phyloP scores from a whole-genome alignment of 2,329 filamentous ascomycete genomes.

The Colletotrichum tamarilloi region DNA sequence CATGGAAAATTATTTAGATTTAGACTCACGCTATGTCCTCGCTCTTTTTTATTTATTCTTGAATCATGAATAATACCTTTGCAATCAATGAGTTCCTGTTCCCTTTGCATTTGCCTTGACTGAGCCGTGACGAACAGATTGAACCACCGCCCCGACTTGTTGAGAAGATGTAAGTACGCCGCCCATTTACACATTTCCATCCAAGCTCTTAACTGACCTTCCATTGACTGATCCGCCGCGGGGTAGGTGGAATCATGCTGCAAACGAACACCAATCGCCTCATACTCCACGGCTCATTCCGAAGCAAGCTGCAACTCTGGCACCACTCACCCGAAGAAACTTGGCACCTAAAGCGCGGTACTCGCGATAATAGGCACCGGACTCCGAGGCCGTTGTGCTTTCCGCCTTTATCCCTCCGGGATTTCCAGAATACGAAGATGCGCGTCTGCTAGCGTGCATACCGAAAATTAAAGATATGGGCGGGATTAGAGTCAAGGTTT shows the following conservation, averaged over 20 bases:
- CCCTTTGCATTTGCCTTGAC: no score
- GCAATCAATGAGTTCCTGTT: not conserved
- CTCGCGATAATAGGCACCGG: not conserved
- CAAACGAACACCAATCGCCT: not conserved
- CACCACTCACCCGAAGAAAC: not conserved
- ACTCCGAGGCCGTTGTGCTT: not conserved
- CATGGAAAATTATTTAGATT: constrained; percentile 6
- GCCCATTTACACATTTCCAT: no score
- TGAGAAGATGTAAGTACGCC: no score
- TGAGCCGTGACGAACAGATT: not conserved
- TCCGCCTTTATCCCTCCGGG: not conserved
- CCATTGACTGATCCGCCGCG: not conserved
- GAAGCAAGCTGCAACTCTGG: not conserved
- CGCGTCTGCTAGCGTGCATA: constrained; percentile 7
- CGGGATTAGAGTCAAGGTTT: not conserved
- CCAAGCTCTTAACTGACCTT: no score
- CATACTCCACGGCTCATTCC: not conserved
- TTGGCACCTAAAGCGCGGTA: not conserved
- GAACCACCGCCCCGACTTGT: no score
- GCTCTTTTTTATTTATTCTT: not conserved
- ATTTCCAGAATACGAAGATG: constrained; percentile 16
- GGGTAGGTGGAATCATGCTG: not conserved
- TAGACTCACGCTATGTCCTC: constrained; percentile 10
- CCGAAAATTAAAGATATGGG: not conserved
- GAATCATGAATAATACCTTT: constrained; percentile 15